Percentiles rank a stretch among this genome's conserved stretches.
phyloP scores from a whole-genome alignment of 139 green algal species.

The Coccomyxa sp. region DNA sequence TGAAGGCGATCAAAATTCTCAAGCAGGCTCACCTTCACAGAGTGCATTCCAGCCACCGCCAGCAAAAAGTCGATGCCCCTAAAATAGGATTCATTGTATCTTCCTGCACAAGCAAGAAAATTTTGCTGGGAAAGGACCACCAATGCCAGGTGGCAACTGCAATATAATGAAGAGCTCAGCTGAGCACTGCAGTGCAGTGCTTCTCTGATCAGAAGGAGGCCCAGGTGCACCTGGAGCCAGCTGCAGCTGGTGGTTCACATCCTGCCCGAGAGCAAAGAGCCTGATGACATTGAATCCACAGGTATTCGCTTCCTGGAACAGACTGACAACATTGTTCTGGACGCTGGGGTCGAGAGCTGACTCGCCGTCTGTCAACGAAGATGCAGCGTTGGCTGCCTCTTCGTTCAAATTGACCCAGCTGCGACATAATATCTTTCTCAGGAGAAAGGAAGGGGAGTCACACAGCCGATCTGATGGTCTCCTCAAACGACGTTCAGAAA shows the following conservation, averaged over 20 bases:
- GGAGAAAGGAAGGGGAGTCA: background rate
- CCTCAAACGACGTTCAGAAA: background rate
- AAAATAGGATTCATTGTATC: background rate
- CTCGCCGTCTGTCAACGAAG: too few species aligned
- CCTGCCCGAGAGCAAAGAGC: background rate
- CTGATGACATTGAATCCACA: background rate
- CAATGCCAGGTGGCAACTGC: too few species aligned
- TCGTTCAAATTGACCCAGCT: background rate
- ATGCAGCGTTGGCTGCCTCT: background rate
- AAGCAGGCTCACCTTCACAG: background rate
- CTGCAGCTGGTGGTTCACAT: background rate
- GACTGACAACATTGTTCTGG: background rate
- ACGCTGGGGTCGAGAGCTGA: too few species aligned
- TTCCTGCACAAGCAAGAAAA: background rate
- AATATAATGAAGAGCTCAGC: background rate
- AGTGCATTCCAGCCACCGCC: background rate
- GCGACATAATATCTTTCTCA: too few species aligned
- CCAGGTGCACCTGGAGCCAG: background rate
- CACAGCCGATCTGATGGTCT: background rate
- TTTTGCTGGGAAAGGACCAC: background rate
- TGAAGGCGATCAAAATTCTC: background rate
- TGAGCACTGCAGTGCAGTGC: background rate
- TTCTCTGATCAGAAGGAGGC: background rate
- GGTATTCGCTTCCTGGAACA: background rate
- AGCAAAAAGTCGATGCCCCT: background rate